Evolutionary conservation across 257 asterid genomes (phyloP).

Genomic region (Anisodus acutangulus): DNA sequence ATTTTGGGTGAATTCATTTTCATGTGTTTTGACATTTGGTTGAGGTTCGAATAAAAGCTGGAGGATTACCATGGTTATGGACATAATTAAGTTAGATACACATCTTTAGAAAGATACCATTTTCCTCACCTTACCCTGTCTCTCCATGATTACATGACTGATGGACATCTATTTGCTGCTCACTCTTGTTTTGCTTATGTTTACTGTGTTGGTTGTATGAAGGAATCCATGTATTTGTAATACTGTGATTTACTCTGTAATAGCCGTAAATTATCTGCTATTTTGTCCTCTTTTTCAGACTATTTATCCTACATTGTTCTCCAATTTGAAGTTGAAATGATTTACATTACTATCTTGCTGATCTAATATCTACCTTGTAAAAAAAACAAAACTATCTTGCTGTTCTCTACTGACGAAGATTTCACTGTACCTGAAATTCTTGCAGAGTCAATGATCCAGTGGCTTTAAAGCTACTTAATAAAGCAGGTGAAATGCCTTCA

Average conservation of each 20-base stretch:
- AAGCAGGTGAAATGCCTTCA: constrained; percentile 99
- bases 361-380: neutral
- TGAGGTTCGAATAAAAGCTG: neutral
- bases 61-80: neutral
- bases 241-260: neutral
- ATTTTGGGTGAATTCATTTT: neutral
- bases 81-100: neutral
- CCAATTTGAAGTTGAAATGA: neutral
- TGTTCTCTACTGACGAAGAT: neutral
- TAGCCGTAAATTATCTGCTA: neutral
- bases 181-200: neutral
- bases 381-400: neutral
- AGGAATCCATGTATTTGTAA: neutral
- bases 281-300: neutral
- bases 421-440: constrained; percentile 18
- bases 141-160: neutral
- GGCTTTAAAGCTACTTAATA: constrained; percentile 82
- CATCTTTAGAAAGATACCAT: neutral
- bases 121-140: neutral
- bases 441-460: constrained; percentile 92
- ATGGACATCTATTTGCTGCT: constrained; percentile 13
- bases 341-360: neutral
- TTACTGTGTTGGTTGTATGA: neutral
- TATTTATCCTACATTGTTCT: neutral
- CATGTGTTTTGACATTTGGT: neutral